phyloP scores from a whole-genome alignment of 2,329 filamentous ascomycete species.

The Phoma herbarum region DNA sequence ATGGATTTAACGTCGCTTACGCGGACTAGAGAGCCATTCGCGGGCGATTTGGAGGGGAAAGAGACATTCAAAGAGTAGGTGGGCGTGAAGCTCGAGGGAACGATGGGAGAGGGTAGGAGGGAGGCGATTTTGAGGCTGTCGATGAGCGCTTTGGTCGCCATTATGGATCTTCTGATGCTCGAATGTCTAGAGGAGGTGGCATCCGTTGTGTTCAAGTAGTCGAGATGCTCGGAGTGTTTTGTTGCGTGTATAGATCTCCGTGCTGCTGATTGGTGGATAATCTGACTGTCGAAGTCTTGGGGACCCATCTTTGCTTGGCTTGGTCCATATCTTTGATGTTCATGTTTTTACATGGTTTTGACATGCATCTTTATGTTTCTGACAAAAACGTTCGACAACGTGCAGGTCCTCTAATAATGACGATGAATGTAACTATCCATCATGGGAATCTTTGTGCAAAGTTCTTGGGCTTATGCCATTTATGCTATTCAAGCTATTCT shows the following conservation, averaged over 20 bases:
- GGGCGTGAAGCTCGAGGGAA: conserved; percentile 56
- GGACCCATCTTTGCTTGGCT: conserved; percentile 25
- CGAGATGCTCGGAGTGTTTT: conserved; percentile 14
- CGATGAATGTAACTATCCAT: no score
- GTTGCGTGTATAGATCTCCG: conserved; percentile 6
- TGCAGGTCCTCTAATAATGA: no score
- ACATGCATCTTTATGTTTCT: no score
- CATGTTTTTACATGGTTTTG: neutral
- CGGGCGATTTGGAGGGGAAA: conserved; percentile 34
- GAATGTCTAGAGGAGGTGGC: neutral
- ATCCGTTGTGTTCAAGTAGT: conserved; percentile 6
- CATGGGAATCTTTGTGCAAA: no score
- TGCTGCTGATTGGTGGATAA: conserved; percentile 26
- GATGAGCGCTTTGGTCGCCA: conserved; percentile 28
- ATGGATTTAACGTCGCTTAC: conserved; percentile 45
- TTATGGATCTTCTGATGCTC: neutral
- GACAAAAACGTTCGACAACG: no score
- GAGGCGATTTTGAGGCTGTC: conserved; percentile 35
- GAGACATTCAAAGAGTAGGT: conserved; percentile 53
- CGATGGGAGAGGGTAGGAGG: conserved; percentile 48
- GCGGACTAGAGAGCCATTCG: conserved; percentile 42
- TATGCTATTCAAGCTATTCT: no score
- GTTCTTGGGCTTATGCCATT: no score
- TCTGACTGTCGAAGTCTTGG: conserved; percentile 4
- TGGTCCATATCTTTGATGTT: conserved; percentile 10